Evolutionary conservation across 2,329 filamentous ascomycete genomes (phyloP).

Genomic region (Stemphylium beticola): DNA sequence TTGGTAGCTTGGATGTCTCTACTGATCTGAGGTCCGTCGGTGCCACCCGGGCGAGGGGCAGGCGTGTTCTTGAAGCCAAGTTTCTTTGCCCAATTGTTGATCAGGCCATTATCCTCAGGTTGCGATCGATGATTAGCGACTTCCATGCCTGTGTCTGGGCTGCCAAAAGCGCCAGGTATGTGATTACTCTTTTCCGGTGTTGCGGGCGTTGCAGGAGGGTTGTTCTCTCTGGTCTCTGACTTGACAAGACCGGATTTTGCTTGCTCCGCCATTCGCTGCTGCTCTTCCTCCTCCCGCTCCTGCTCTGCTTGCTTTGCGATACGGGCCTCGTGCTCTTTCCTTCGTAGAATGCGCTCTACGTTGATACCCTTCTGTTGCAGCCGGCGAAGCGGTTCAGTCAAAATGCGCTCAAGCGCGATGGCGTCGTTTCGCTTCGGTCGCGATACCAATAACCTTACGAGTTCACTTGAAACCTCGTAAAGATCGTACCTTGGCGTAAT

Average conservation of each 20-base stretch:
- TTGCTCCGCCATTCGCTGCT: constrained; percentile 50
- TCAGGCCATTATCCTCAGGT: constrained; percentile 33
- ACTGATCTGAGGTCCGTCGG: constrained; percentile 44
- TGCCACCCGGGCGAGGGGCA: constrained; percentile 17
- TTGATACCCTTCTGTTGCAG: constrained; percentile 91
- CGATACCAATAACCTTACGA: constrained; percentile 80
- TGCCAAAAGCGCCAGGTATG: constrained; percentile 48
- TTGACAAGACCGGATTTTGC: constrained; percentile 32
- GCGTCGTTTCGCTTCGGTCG: constrained; percentile 87
- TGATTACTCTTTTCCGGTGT: constrained; percentile 40
- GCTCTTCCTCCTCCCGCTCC: constrained; percentile 68
- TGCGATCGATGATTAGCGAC: constrained; percentile 30
- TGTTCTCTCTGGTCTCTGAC: constrained; percentile 17
- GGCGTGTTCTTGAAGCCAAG: constrained; percentile 43
- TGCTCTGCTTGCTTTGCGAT: constrained; percentile 85
- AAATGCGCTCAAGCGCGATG: constrained; percentile 86
- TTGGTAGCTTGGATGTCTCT: constrained; percentile 44
- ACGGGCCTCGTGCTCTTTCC: constrained; percentile 84
- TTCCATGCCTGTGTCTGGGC: constrained; percentile 42
- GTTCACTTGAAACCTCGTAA: constrained; percentile 88
- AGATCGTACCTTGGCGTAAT: constrained; percentile 79
- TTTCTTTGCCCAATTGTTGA: constrained; percentile 48
- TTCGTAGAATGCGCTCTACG: constrained; percentile 88
- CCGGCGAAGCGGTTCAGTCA: constrained; percentile 82
- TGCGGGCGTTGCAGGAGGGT: constrained; percentile 15